A percentile compares a stretch with the other conserved stretches of the same genome.
Evolutionary conservation across 306 rosid genomes (phyloP).

Genomic region (Abrus pulchellus): DNA sequence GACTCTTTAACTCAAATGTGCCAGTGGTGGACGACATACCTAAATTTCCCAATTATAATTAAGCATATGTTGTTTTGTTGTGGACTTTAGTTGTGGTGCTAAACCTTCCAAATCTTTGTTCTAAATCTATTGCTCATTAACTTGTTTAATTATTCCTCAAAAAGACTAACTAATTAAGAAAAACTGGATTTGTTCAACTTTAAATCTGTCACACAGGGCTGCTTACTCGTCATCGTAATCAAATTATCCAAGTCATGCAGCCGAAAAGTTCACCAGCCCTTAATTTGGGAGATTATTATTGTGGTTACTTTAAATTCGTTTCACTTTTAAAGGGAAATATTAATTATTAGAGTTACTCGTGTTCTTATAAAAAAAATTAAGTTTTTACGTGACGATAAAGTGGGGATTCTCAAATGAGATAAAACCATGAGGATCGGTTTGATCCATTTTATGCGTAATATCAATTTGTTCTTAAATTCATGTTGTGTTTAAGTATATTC

Average conservation of each 20-base stretch:
- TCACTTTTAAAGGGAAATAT: neutral
- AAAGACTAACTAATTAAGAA: neutral
- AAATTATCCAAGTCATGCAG: neutral
- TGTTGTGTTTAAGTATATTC: too few species aligned
- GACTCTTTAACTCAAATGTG: neutral
- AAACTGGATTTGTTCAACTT: neutral
- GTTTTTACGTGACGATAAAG: neutral
- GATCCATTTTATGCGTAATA: too few species aligned
- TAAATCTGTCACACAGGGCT: neutral
- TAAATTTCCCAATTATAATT: constrained; percentile 18
- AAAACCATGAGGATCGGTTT: neutral
- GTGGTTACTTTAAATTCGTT: neutral
- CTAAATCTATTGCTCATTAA: neutral
- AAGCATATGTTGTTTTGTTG: neutral
- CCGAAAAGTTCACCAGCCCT: neutral
- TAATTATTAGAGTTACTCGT: too few species aligned
- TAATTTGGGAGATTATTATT: neutral
- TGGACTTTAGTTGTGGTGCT: neutral
- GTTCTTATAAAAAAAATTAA: neutral
- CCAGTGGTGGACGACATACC: constrained; percentile 29
- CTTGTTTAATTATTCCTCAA: neutral
- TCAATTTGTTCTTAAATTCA: too few species aligned
- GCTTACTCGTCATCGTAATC: neutral
- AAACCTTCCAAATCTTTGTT: neutral
- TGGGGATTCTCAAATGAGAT: neutral